Evolutionary conservation across 139 green algal genomes (phyloP), one percentile per base, ranked within the genome.

Genomic region (Yamagishiella unicocca): DNA sequence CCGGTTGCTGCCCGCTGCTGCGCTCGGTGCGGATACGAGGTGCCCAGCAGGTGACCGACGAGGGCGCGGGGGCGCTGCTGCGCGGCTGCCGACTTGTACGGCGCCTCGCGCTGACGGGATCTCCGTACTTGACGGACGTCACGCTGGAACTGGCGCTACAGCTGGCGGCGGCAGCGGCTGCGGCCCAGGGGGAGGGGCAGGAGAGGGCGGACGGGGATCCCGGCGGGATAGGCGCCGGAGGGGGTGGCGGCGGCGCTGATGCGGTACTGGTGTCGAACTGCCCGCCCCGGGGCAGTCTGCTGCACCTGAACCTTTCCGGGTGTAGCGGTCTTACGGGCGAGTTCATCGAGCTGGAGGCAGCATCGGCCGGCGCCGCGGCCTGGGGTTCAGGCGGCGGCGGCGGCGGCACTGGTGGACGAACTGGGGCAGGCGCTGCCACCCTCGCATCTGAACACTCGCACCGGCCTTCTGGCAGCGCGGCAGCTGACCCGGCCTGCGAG

Each of bases 251-350:
- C 42, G 14, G 9, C 0, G 22, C 27, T 61, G 2, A 6, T 7
- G 27, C n/a, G 29, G 5, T 42, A 40, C 5, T 8, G 29, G 12
- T 71, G 62, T 29, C 8, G 29, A 42, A 17, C 5, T 10, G 35
- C 43, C 29, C 7, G 1, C 70, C 38, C 37, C 70, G 33, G 9
- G 70, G 70, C 40, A 38, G 70, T 40, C 72, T 80, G 43, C 43
- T 80, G 27, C 72, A 80, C 9, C 42, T 80, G 27, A 43, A 80
- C 27, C 43, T 80, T 9, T 61, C 72, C 43, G 72, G 72, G 3
- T 80, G 72, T 29, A 10, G 19, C 29, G 72, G 10, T 2, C 25
- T 80, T 10, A 42, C 43, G 10, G 72, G 72, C 12, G 19, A 29
- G 7, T n/a, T 40, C 42, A n/a, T n/a, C n/a, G n/a, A n/a, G n/a